Evolutionary conservation across 2,329 filamentous ascomycete species (phyloP), one percentile per base, ranked within the genome.

Genomic region (Coniochaeta prunicola): DNA sequence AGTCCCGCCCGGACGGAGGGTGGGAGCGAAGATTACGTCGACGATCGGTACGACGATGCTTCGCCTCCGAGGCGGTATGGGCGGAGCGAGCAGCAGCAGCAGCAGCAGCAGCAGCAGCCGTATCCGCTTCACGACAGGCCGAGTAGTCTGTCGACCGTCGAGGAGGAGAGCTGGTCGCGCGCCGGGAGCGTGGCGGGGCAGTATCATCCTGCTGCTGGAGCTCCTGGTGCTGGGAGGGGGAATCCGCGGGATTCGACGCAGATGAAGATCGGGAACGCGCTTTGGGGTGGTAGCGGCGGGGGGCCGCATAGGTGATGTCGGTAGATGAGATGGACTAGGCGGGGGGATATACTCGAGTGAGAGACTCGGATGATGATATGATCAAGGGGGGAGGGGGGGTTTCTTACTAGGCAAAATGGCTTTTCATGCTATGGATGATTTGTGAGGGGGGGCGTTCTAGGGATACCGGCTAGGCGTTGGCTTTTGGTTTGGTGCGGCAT

Each of bases 161-260:
- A 60, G 13, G 59, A 58, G 58, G 60, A 60, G 33, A 54, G 58
- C 24, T 33, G 21, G 7, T 55, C 53, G 2, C 53, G 53, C 17
- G 53, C 53, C n/a, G 53, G 53, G 2, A 55, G 53, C 21, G 53
- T 55, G 53, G 53, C 53, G 53, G 53, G 50, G 21, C 55, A 21
- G 48, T 26, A 40, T n/a, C n/a, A n/a, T n/a, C n/a, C n/a, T n/a
- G n/a, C n/a, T n/a, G n/a, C n/a, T n/a, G n/a, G n/a, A n/a, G n/a
- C n/a, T n/a, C n/a, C n/a, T n/a, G n/a, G 9, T 26, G 4, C 26
- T 56, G 28, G 33, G 15, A 31, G 36, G 34, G 50, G 57, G 21
- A 64, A 63, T 19, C 62, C 63, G n/a, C 64, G 69, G 33, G 66
- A 65, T 53, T 65, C 68, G 24, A 69, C 69, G 53, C 70, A 73